Evolutionary conservation across 2,329 filamentous ascomycete genomes (phyloP).

Genomic region (Pestalotiopsis sp.): DNA sequence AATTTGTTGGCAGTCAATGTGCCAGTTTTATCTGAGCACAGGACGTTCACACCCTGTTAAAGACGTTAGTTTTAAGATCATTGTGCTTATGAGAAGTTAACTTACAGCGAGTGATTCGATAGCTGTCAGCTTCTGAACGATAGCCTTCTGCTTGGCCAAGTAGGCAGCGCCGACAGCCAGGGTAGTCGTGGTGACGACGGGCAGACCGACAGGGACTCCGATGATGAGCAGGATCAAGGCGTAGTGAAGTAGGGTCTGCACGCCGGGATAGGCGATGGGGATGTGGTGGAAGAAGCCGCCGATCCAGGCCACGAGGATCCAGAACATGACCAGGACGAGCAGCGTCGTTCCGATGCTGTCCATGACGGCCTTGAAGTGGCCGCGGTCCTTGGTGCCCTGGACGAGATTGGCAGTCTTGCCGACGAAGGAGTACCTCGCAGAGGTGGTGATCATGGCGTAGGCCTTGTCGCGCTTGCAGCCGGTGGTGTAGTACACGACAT

Average conservation of each 20-base stretch:
- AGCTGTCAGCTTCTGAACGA: constrained; percentile 78
- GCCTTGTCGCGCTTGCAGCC: constrained; percentile 82
- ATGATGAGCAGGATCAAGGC: constrained; percentile 74
- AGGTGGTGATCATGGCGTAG: constrained; percentile 68
- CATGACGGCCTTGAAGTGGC: constrained; percentile 84
- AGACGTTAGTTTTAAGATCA: constrained; percentile 19
- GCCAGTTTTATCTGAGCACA: constrained; percentile 83
- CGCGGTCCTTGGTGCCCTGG: constrained; percentile 74
- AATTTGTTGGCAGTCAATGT: constrained; percentile 77
- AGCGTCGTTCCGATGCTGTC: constrained; percentile 77
- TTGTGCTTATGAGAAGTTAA: not conserved
- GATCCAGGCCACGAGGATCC: constrained; percentile 75
- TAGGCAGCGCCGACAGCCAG: constrained; percentile 78
- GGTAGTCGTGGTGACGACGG: constrained; percentile 78
- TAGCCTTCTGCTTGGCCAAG: constrained; percentile 76
- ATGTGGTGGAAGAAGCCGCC: constrained; percentile 78
- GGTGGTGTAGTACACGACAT: constrained; percentile 77
- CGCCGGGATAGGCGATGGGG: constrained; percentile 59
- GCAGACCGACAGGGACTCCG: constrained; percentile 79
- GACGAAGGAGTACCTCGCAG: constrained; percentile 74
- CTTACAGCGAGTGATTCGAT: constrained; percentile 68
- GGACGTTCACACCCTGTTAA: constrained; percentile 67
- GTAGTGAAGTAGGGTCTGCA: constrained; percentile 67
- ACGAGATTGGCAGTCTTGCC: constrained; percentile 75
- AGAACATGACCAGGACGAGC: constrained; percentile 77